phyloP scores from a whole-genome alignment of 495 filamentous ascomycete species.

The Viridothelium virens region DNA sequence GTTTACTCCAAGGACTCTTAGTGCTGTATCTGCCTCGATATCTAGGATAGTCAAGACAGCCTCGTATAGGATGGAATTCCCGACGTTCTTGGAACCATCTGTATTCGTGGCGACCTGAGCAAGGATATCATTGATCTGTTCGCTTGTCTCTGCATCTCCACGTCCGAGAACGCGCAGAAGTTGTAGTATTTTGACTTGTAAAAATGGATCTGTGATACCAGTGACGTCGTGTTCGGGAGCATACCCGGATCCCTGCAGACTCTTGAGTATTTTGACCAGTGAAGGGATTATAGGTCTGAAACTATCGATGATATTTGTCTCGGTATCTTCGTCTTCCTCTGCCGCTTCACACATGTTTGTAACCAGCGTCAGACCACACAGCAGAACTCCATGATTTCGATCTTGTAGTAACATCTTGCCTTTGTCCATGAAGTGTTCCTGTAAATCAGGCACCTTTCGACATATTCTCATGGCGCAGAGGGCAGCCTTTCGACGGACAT shows the following conservation, averaged over 20 bases:
- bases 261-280: conserved; percentile 87
- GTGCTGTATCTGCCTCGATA: conserved; percentile 91
- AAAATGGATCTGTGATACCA: conserved; percentile 96
- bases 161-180: conserved; percentile 77
- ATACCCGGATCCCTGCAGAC: conserved; percentile 87
- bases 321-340: conserved; percentile 70
- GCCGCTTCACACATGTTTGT: conserved; percentile 91
- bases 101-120: conserved; percentile 98
- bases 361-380: conserved; percentile 86
- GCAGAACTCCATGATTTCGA: conserved; percentile 85
- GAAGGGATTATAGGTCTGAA: conserved; percentile 67
- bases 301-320: conserved; percentile 76
- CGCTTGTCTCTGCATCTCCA: conserved; percentile 81
- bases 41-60: conserved; percentile 95
- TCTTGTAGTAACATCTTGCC: conserved; percentile 82
- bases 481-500: conserved; percentile 92
- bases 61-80: conserved; percentile 96
- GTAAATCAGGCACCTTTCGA: conserved; percentile 91
- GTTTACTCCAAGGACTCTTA: conserved; percentile 91
- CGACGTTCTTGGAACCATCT: conserved; percentile 95
- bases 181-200: conserved; percentile 90
- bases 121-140: conserved; percentile 96
- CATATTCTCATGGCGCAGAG: conserved; percentile 99
- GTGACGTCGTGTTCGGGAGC: conserved; percentile 97
- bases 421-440: conserved; percentile 95